Percentiles rank a stretch among this genome's conserved stretches.
phyloP scores from a whole-genome alignment of 768 basidiomycete genomes.

The Saitozyma podzolica region DNA sequence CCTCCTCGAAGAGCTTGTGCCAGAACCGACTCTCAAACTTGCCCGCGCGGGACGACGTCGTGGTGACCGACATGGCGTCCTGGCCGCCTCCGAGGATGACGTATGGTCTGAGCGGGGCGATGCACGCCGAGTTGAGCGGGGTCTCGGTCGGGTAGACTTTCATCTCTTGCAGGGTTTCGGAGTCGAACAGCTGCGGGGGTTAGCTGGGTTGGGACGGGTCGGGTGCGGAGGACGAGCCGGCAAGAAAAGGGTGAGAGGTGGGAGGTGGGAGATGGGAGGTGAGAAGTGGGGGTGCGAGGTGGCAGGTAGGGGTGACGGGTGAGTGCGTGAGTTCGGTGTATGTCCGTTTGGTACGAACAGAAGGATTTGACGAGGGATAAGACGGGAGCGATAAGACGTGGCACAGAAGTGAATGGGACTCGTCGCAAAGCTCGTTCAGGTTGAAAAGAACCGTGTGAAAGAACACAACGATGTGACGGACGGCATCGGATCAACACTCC shows the following conservation, averaged over 20 bases:
- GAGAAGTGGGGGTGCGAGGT: neutral
- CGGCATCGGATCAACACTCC: no score
- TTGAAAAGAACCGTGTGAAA: no score
- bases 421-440: no score
- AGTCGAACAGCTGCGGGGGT: constrained; percentile 51
- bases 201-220: constrained; percentile 2
- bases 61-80: constrained; percentile 96
- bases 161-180: constrained; percentile 81
- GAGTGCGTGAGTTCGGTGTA: no score
- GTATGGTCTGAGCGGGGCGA: constrained; percentile 81
- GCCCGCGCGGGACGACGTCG: constrained; percentile 86
- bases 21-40: constrained; percentile 98
- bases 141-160: constrained; percentile 94
- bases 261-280: no score
- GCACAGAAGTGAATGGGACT: no score
- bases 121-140: constrained; percentile 87
- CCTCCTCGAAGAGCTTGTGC: constrained; percentile 96
- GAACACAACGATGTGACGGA: no score
- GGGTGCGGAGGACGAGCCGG: neutral
- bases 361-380: no score
- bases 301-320: no score
- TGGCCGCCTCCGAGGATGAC: constrained; percentile 93
- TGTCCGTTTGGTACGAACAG: no score
- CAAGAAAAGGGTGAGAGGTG: neutral
- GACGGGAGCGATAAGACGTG: no score